phyloP scores from a whole-genome alignment of 2,329 filamentous ascomycete genomes.

The Tolypocladium capitatum region DNA sequence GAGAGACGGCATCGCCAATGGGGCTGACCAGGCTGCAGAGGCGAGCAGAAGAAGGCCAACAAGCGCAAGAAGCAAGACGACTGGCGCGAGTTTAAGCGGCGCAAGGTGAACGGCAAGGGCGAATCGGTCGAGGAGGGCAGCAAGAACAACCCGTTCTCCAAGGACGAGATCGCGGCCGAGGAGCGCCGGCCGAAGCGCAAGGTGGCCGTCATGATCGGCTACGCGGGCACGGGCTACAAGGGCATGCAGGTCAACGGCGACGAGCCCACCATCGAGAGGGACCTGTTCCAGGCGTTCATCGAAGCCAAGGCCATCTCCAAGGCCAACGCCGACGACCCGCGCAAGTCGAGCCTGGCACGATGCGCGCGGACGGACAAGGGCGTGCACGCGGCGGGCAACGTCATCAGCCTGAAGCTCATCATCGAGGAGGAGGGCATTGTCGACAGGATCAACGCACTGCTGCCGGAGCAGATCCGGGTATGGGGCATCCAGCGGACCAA shows the following conservation, averaged over 20 bases:
- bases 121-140: slow-evolving; percentile 16
- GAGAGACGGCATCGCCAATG: slow-evolving; percentile 9
- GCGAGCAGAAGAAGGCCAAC: slow-evolving; percentile 18
- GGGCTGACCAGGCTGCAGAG: slow-evolving; percentile 22
- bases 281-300: slow-evolving; percentile 86
- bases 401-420: slow-evolving; percentile 91
- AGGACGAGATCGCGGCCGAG: slow-evolving; percentile 81
- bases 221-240: slow-evolving; percentile 91
- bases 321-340: slow-evolving; percentile 90
- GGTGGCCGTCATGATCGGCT: slow-evolving; percentile 89
- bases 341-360: slow-evolving; percentile 86
- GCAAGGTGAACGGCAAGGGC: slow-evolving; percentile 24
- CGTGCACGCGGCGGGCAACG: slow-evolving; percentile 89
- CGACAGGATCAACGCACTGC: slow-evolving; percentile 74
- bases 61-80: slow-evolving; percentile 26
- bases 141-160: slow-evolving; percentile 37
- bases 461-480: slow-evolving; percentile 80
- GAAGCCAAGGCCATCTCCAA: slow-evolving; percentile 88
- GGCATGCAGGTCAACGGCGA: slow-evolving; percentile 82
- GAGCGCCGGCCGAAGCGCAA: slow-evolving; percentile 86
- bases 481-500: slow-evolving; percentile 89
- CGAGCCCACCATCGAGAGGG: slow-evolving; percentile 90
- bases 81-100: slow-evolving; percentile 27
- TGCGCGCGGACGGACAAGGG: slow-evolving; percentile 96
- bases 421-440: slow-evolving; percentile 82